These are phyloP conservation scores for Farysia itapuensis DNA, from an alignment of 1,284 basidiomycete genomes.

Conservation along the genomic window DNA sequence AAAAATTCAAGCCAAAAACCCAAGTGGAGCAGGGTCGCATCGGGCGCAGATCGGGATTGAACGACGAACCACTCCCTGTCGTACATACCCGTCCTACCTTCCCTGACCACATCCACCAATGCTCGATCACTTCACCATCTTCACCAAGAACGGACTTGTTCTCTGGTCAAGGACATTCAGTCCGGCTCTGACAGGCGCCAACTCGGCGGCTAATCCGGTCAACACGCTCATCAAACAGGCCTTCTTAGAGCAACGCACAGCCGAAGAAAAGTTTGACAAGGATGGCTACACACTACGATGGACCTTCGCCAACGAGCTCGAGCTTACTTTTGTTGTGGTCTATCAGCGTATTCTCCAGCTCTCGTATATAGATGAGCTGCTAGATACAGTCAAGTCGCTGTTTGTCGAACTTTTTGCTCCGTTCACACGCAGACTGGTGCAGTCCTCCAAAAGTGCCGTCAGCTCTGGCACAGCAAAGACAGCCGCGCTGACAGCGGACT, in stretches of 20 bases:
- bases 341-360: conserved; percentile 96
- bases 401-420: conserved; percentile 49
- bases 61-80: too few relatives aligned
- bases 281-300: conserved; percentile 54
- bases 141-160: conserved; percentile 49
- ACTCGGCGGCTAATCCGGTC: conserved; percentile 34
- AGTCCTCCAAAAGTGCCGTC: conserved; percentile 74
- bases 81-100: not conserved
- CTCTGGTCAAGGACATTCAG: conserved; percentile 55
- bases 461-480: conserved; percentile 71
- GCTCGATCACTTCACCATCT: conserved; percentile 52
- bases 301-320: conserved; percentile 55
- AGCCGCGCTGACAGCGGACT: conserved; percentile 24
- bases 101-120: conserved; percentile 6
- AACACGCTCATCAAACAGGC: conserved; percentile 51
- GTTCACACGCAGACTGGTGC: conserved; percentile 61
- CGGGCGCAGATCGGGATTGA: too few relatives aligned
- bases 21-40: too few relatives aligned
- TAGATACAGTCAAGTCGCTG: conserved; percentile 38
- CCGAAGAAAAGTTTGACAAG: conserved; percentile 46
- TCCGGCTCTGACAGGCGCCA: conserved; percentile 18
- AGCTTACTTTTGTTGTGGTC: conserved; percentile 63
- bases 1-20: too few relatives aligned
- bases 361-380: conserved; percentile 85
- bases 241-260: conserved; percentile 54